A percentile compares a stretch with the other conserved stretches of the same genome.
phyloP scores from a whole-genome alignment of 2,329 filamentous ascomycete genomes.

The Phialophora chinensis region DNA sequence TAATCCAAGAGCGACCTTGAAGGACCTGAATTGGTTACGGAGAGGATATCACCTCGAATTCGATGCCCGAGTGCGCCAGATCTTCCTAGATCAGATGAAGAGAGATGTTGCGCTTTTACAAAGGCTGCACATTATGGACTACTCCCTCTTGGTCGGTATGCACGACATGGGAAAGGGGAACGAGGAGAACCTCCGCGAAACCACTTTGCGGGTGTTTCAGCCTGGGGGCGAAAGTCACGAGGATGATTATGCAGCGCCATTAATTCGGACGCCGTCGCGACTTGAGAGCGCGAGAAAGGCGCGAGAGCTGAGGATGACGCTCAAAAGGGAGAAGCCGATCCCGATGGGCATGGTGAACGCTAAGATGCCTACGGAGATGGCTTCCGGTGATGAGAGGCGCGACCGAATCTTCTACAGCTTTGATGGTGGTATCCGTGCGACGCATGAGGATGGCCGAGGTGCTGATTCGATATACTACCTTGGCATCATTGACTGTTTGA shows the following conservation, averaged over 20 bases:
- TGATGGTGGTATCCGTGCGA: conserved; percentile 90
- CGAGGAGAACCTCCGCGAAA: conserved; percentile 87
- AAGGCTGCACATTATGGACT: conserved; percentile 95
- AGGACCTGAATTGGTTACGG: conserved; percentile 95
- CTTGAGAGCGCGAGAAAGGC: conserved; percentile 90
- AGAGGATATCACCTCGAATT: conserved; percentile 85
- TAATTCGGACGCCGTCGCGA: conserved; percentile 90
- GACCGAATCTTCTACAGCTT: conserved; percentile 90
- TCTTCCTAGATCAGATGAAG: conserved; percentile 88
- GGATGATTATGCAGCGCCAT: conserved; percentile 58
- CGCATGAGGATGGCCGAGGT: conserved; percentile 82
- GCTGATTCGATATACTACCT: conserved; percentile 97
- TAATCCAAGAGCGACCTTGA: conserved; percentile 91
- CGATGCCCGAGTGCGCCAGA: conserved; percentile 82
- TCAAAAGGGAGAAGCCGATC: conserved; percentile 91
- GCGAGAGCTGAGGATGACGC: conserved; percentile 85
- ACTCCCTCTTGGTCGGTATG: conserved; percentile 91
- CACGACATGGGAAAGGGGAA: conserved; percentile 91
- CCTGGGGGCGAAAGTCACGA: conserved; percentile 75
- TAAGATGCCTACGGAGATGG: conserved; percentile 88
- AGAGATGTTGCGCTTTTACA: conserved; percentile 86
- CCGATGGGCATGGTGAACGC: conserved; percentile 82
- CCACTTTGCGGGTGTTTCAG: conserved; percentile 92
- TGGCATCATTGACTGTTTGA: conserved; percentile 97
- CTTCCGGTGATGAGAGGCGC: conserved; percentile 68